Percentiles rank a stretch among this genome's conserved stretches.
Conservation (phyloP, 352 stramenopile genomes). For the Elongisporangium prolatum region DNA sequence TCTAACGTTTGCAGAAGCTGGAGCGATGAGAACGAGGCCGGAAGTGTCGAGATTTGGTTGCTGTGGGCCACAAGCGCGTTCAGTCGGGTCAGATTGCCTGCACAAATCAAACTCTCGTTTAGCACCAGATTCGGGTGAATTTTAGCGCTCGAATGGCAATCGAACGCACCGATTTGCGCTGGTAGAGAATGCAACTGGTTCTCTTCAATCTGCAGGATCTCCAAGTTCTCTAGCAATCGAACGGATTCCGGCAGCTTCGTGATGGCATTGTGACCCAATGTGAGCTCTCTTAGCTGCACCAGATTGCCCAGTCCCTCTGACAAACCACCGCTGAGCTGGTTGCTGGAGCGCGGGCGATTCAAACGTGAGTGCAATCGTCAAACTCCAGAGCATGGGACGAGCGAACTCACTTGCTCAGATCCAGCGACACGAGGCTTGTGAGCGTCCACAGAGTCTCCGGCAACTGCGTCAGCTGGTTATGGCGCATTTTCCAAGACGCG, state of each 20-base stretch:
- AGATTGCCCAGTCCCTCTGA: slow-evolving; percentile 43
- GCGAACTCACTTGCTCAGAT: slow-evolving; percentile 73
- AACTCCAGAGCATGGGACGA: not conserved
- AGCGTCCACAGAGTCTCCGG: slow-evolving; percentile 56
- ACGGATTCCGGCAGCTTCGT: slow-evolving; percentile 48
- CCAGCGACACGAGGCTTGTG: slow-evolving; percentile 50
- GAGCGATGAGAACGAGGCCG: slow-evolving; percentile 38
- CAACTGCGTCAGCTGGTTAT: slow-evolving; percentile 53
- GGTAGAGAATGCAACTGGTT: slow-evolving; percentile 54
- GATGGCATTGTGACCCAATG: slow-evolving; percentile 64
- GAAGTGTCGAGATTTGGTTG: slow-evolving; percentile 56
- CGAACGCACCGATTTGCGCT: slow-evolving; percentile 35
- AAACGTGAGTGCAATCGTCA: not conserved
- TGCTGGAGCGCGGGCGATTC: slow-evolving; percentile 23
- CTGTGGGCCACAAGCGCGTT: slow-evolving; percentile 55
- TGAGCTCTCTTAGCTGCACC: slow-evolving; percentile 54
- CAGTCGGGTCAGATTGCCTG: slow-evolving; percentile 35
- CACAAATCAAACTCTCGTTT: no score
- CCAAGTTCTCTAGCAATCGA: slow-evolving; percentile 33
- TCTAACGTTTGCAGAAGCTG: slow-evolving; percentile 48
- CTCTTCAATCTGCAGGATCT: slow-evolving; percentile 57
- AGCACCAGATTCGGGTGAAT: no score
- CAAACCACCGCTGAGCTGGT: slow-evolving; percentile 44
- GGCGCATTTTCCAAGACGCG: slow-evolving; percentile 63
- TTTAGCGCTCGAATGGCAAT: no score